Conservation (phyloP, 306 rosid species). For the Quercus dentata region DNA sequence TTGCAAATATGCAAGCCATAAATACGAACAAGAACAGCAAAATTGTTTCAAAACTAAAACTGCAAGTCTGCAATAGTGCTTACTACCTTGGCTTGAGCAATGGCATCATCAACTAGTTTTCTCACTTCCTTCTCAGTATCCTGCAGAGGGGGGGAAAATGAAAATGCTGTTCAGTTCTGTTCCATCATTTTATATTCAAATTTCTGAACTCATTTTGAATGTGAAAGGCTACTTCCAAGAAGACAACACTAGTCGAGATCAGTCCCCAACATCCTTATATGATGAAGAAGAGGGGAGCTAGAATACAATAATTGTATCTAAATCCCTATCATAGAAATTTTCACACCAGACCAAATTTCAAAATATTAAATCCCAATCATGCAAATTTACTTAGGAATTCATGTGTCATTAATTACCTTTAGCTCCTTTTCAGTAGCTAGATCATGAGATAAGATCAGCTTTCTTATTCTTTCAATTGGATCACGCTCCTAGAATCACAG, state of each 20-base stretch:
- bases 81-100: constrained; percentile 89
- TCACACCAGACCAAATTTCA: not conserved
- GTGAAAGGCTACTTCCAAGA: not conserved
- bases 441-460: constrained; percentile 68
- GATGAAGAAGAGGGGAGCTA: not conserved
- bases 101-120: constrained; percentile 87
- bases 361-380: not conserved
- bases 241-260: not conserved
- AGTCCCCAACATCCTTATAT: not conserved
- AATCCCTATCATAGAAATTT: not conserved
- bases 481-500: constrained; percentile 80
- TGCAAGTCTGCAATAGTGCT: not conserved
- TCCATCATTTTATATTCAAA: not conserved
- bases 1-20: not conserved
- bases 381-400: constrained; percentile 6
- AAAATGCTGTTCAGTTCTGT: not conserved
- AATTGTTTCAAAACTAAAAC: constrained; percentile 3
- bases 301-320: not conserved
- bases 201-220: not conserved
- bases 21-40: not conserved
- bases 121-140: constrained; percentile 81
- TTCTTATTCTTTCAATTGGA: constrained; percentile 87
- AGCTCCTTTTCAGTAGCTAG: constrained; percentile 86
- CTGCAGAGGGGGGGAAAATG: constrained; percentile 30
- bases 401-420: constrained; percentile 48